phyloP scores from a whole-genome alignment of 1,139 yeast species.

The Protomyces macrosporus region DNA sequence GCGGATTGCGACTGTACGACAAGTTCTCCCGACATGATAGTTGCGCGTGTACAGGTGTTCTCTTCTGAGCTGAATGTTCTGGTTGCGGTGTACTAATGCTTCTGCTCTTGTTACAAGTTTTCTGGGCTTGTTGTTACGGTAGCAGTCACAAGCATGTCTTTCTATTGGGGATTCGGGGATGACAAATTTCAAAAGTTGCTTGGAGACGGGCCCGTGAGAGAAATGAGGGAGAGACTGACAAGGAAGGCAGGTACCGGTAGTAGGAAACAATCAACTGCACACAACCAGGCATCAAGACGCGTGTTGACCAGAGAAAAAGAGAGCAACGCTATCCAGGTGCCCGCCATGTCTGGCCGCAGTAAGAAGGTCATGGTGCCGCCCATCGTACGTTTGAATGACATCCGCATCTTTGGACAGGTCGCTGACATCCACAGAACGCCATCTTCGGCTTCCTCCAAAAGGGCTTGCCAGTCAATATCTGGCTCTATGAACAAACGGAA shows the following conservation, averaged over 20 bases:
- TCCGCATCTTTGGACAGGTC: background rate
- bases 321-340: too few relatives aligned
- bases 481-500: slow-evolving; percentile 83
- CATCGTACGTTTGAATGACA: slow-evolving; percentile 7
- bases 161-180: too few relatives aligned
- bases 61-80: background rate
- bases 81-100: background rate
- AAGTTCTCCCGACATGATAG: slow-evolving; percentile 93
- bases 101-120: too few relatives aligned
- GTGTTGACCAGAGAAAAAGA: too few relatives aligned
- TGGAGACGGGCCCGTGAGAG: too few relatives aligned
- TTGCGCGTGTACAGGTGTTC: slow-evolving; percentile 1
- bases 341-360: slow-evolving; percentile 24
- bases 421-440: slow-evolving; percentile 47
- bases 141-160: too few relatives aligned
- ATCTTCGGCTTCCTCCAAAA: slow-evolving; percentile 82
- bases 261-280: too few relatives aligned
- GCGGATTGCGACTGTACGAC: slow-evolving; percentile 99
- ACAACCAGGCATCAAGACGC: too few relatives aligned
- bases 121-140: too few relatives aligned
- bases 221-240: too few relatives aligned
- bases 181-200: too few relatives aligned
- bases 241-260: too few relatives aligned
- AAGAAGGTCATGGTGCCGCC: slow-evolving; percentile 31
- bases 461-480: slow-evolving; percentile 69